phyloP scores from a whole-genome alignment of 768 basidiomycete species.

The Rhizopogon vesiculosus region DNA sequence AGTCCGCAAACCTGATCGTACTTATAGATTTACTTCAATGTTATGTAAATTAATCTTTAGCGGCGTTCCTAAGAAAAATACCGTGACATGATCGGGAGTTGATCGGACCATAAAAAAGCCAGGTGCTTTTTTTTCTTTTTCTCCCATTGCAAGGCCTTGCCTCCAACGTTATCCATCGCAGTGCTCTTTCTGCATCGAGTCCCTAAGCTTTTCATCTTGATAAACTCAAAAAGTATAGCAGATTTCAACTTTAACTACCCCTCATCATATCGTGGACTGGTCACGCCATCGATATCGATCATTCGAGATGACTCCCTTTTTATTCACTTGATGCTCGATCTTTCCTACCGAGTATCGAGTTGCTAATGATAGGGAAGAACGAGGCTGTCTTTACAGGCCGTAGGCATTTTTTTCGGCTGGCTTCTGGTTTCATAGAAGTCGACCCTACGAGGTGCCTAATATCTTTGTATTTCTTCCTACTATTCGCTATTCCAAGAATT shows the following conservation, averaged over 20 bases:
- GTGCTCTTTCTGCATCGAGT: not conserved
- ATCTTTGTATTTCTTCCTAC: conserved; percentile 15
- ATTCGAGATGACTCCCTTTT: conserved; percentile 19
- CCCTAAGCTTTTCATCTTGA: not conserved
- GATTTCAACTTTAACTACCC: too few relatives aligned
- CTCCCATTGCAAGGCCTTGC: too few relatives aligned
- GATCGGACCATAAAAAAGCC: too few relatives aligned
- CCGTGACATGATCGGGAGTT: not conserved
- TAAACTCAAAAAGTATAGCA: too few relatives aligned
- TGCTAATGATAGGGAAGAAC: conserved; percentile 49
- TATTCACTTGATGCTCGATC: conserved; percentile 46
- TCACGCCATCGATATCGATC: too few relatives aligned
- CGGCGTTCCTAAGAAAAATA: not conserved
- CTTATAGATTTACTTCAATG: not conserved
- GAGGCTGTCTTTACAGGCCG: conserved; percentile 6
- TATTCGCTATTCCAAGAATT: not conserved
- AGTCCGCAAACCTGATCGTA: not conserved
- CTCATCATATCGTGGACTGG: too few relatives aligned
- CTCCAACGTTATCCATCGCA: not conserved
- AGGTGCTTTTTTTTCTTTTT: not conserved
- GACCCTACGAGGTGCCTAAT: conserved; percentile 67
- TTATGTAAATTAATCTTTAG: conserved; percentile 5
- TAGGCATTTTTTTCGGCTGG: conserved; percentile 56
- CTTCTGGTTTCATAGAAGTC: conserved; percentile 30
- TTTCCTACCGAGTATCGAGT: conserved; percentile 40